Evolutionary conservation across 116 monocot genomes (phyloP), one percentile per base, ranked within the genome.

Genomic region (Trichopus zeylanicus): DNA sequence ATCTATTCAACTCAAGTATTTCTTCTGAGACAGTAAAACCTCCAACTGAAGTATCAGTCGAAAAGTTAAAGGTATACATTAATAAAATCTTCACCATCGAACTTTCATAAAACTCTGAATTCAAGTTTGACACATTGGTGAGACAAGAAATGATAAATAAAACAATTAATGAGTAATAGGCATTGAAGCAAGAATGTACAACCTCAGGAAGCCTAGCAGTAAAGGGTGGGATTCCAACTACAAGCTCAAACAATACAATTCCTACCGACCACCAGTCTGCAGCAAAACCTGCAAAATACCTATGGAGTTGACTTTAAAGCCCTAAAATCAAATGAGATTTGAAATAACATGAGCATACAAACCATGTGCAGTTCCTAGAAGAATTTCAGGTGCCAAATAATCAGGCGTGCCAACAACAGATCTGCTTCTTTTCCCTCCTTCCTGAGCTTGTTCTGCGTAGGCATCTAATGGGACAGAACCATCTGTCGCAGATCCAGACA

Each of bases 181-280:
- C n/a, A 42, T 42, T 42, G 42, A 16, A 15, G 7, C 42, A 42
- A 13, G 42, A 42, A 13, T 8, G 12, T 16, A 16, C 16, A 63
- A 91, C 91, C 91, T 91, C 82, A 47, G 91, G 91, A 66, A 76
- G 70, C 25, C 59, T 57, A 35, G 75, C 85, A 39, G 76, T 67
- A 61, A 91, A 91, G 59, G 91, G 91, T 34, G 91, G 91, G n/a
- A 91, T 77, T 46, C 91, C 91, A 29, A 78, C 67, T 74, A 86
- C 63, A 38, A 91, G 60, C 64, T 91, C 91, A 64, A 91, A 91
- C 51, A 91, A 68, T 26, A 91, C 82, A 60, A 91, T 68, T 19
- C 91, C 91, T 20, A 91, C 91, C 29, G 91, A 91, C 91, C 91
- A 91, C 91, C 91, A 91, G 66, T 91, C 86, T 46, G 83, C 91